A percentile compares a stretch with the other conserved stretches of the same genome.
Conservation (phyloP, 2,329 filamentous ascomycete species). For the Dothideomycetes sp. region DNA sequence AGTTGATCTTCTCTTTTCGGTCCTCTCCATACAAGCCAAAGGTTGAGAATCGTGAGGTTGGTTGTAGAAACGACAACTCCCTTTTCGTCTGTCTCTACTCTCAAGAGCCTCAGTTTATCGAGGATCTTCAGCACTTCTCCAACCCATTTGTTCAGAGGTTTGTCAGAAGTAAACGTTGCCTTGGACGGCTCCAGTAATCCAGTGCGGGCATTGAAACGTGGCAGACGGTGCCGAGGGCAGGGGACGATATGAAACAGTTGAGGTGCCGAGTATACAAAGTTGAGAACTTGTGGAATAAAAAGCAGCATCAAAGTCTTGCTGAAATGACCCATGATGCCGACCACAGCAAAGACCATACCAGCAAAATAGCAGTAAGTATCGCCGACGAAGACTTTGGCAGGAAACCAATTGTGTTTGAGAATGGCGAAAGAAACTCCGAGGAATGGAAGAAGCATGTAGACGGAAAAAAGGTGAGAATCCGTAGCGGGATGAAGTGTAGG, state of each 20-base stretch:
- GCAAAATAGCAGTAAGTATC: slow-evolving; percentile 99
- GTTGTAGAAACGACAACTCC: slow-evolving; percentile 69
- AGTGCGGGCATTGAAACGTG: slow-evolving; percentile 75
- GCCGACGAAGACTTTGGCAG: slow-evolving; percentile 87
- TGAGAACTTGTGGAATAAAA: slow-evolving; percentile 89
- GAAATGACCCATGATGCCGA: slow-evolving; percentile 94
- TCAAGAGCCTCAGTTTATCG: slow-evolving; percentile 57
- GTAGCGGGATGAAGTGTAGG: slow-evolving; percentile 86
- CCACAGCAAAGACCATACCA: slow-evolving; percentile 96
- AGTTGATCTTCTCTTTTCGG: slow-evolving; percentile 81
- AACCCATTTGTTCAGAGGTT: slow-evolving; percentile 59
- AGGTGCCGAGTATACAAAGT: slow-evolving; percentile 87
- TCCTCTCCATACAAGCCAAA: slow-evolving; percentile 94
- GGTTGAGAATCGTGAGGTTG: slow-evolving; percentile 88
- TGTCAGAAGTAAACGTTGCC: slow-evolving; percentile 55
- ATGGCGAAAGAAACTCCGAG: slow-evolving; percentile 84
- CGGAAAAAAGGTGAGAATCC: slow-evolving; percentile 90
- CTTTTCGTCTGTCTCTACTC: slow-evolving; percentile 56
- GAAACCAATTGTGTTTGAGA: slow-evolving; percentile 89
- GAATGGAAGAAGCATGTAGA: slow-evolving; percentile 91
- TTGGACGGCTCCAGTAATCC: slow-evolving; percentile 80
- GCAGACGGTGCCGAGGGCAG: slow-evolving; percentile 86
- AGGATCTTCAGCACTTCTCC: slow-evolving; percentile 58
- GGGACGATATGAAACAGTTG: slow-evolving; percentile 86
- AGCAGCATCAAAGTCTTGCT: slow-evolving; percentile 90